phyloP scores from a whole-genome alignment of 2,329 filamentous ascomycete genomes.

The Parastagonospora avenae region DNA sequence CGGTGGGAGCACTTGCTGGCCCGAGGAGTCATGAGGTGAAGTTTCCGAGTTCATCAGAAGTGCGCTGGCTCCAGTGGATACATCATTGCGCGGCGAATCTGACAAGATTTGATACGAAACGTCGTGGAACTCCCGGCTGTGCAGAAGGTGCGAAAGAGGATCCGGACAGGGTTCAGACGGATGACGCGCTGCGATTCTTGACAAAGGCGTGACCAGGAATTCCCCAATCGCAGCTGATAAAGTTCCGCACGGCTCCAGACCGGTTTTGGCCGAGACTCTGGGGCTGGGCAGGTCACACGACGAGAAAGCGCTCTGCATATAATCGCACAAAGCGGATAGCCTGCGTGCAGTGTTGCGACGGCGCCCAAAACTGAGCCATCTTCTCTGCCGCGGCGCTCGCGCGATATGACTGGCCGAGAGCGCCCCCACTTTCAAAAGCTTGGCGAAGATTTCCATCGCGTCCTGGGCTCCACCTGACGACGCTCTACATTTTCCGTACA shows the following conservation, averaged over 20 bases:
- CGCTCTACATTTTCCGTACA: conserved; percentile 2
- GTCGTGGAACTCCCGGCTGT: conserved; percentile 20
- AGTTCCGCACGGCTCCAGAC: conserved; percentile 23
- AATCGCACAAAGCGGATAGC: conserved; percentile 7
- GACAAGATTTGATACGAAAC: conserved; percentile 27
- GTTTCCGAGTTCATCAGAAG: conserved; percentile 28
- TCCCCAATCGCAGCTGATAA: conserved; percentile 35
- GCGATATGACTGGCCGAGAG: conserved; percentile 13
- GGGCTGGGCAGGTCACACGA: conserved; percentile 31
- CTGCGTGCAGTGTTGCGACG: not conserved
- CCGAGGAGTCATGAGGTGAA: conserved; percentile 36
- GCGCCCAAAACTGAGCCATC: conserved; percentile 10
- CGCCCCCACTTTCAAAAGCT: conserved; percentile 24
- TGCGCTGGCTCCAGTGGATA: conserved; percentile 44
- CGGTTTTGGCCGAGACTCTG: conserved; percentile 17
- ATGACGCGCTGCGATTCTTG: conserved; percentile 36
- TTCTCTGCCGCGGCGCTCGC: conserved; percentile 11
- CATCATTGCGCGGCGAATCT: conserved; percentile 22
- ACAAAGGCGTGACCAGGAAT: conserved; percentile 29
- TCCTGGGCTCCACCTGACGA: conserved; percentile 3
- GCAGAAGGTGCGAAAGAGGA: conserved; percentile 24
- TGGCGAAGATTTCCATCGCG: conserved; percentile 18
- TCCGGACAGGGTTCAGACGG: conserved; percentile 20
- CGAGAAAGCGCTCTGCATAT: conserved; percentile 1
- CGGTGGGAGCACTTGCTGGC: conserved; percentile 40